Evolutionary conservation across 2,329 filamentous ascomycete genomes (phyloP).

Genomic region (Penicillium sclerotigenum): DNA sequence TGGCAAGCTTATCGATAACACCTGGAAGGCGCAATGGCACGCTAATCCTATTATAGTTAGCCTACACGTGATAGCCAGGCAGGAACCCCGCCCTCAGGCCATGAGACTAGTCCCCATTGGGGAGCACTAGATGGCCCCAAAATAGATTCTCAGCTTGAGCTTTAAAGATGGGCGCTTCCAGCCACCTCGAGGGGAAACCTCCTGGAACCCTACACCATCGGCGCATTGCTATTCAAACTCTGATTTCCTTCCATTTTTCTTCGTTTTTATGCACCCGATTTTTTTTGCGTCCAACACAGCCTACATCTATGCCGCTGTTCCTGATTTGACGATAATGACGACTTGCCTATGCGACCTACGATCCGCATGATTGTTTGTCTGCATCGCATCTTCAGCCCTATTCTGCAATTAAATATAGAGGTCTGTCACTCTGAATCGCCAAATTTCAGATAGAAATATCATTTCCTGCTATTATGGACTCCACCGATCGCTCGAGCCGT

Average conservation of each 20-base stretch:
- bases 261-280: background rate
- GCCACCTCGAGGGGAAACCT: conserved; percentile 23
- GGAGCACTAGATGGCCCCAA: conserved; percentile 26
- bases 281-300: conserved; percentile 2
- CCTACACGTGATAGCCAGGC: conserved; percentile 20
- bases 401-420: background rate
- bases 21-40: background rate
- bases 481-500: conserved; percentile 24
- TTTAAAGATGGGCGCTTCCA: conserved; percentile 24
- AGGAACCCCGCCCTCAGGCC: conserved; percentile 29
- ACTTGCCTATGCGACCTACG: conserved; percentile 4
- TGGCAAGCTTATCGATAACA: conserved; percentile 25
- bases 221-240: background rate
- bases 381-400: conserved; percentile 1
- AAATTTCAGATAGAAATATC: conserved; percentile 31
- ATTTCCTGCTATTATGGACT: conserved; percentile 31
- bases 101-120: conserved; percentile 21
- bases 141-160: conserved; percentile 36
- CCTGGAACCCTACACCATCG: conserved; percentile 12
- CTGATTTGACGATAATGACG: conserved; percentile 8
- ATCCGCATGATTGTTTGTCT: conserved; percentile 11
- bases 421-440: background rate
- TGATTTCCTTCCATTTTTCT: background rate
- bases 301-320: background rate
- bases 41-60: background rate